Base-by-base conservation (phyloP, 768 basidiomycete species). In the Amanita molliuscula region DNA sequence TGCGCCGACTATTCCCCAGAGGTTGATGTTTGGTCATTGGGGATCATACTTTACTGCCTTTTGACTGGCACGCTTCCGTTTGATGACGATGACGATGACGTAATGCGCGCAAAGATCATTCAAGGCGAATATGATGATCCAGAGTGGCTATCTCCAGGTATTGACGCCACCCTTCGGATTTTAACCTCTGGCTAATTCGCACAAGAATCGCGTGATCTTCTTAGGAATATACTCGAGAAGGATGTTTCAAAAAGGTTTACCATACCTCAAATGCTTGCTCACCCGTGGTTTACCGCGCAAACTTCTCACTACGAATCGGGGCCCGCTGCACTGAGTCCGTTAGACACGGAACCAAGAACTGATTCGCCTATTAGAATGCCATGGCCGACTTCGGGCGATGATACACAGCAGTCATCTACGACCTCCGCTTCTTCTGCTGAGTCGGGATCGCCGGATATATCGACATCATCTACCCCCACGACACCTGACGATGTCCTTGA, bases 1-100 rank as follows among this genome's bases (percentile, higher is more conserved):
- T 48, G 36, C 37, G 10, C 43, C 29, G 35, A 48, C 64, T 52
- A 35, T 36, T 33, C 21, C 38, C 9, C 66, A 88, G 93, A 97
- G 77, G 92, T 95, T 42, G 93, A 97, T 60, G 73, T 94, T 29
- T 97, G 93, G 93, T 97, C 93, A 4, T 72, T 95, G 44, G 93
- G 93, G 0, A 77, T 96, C 54, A 96, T 97, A 47, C 71, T 97
- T 10, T 95, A 93, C 61, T 85, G 83, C 46, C 75, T 96, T 28
- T 74, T 96, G 38, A 92, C 90, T 0, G 94, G 93, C 6, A 88
- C 87, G 7, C 67, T 94, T 15, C 91, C 91, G 1, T 94, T 92
- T 59, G 90, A 93, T 58, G 87, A 93, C 56, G 92, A 94, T 51
- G 84, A 93, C 61, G 89, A 92, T 66, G 64, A 66, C 35, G 62